Evolutionary conservation across 2,329 filamentous ascomycete species (phyloP).

Genomic region (Clonostachys byssicola): DNA sequence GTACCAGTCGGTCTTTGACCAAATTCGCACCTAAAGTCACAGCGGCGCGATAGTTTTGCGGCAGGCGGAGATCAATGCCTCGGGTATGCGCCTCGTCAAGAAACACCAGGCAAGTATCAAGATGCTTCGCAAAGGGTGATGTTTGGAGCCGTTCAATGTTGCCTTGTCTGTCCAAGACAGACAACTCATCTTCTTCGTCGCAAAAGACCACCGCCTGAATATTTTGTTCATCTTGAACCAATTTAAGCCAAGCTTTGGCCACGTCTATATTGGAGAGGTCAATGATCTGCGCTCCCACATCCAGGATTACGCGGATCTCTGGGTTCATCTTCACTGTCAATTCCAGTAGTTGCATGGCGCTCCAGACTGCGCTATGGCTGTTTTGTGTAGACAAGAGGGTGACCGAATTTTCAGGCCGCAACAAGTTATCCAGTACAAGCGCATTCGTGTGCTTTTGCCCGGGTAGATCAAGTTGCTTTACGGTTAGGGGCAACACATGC

Average conservation of each 20-base stretch:
- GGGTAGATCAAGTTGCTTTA: conserved; percentile 56
- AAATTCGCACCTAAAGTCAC: conserved; percentile 52
- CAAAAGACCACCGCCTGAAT: conserved; percentile 51
- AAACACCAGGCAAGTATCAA: conserved; percentile 50
- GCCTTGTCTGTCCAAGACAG: conserved; percentile 6
- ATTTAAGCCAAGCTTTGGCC: conserved; percentile 43
- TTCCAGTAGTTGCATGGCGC: background rate
- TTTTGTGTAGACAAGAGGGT: conserved; percentile 15
- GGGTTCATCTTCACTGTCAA: background rate
- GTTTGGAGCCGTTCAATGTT: conserved; percentile 39
- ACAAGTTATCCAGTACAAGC: conserved; percentile 54
- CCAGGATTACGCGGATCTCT: conserved; percentile 53
- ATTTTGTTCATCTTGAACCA: conserved; percentile 30
- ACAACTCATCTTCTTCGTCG: conserved; percentile 47
- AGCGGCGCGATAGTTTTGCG: conserved; percentile 38
- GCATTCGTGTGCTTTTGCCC: conserved; percentile 57
- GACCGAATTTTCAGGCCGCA: conserved; percentile 41
- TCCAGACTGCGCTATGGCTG: conserved; percentile 14
- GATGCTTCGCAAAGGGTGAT: conserved; percentile 48
- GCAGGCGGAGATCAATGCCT: conserved; percentile 55
- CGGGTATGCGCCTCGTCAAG: conserved; percentile 56
- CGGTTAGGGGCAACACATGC: conserved; percentile 53
- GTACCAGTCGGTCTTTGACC: conserved; percentile 57
- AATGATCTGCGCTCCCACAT: conserved; percentile 60
- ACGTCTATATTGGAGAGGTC: conserved; percentile 53